Conservation (phyloP, 495 filamentous ascomycete genomes). For the Tetracladium setigerum region DNA sequence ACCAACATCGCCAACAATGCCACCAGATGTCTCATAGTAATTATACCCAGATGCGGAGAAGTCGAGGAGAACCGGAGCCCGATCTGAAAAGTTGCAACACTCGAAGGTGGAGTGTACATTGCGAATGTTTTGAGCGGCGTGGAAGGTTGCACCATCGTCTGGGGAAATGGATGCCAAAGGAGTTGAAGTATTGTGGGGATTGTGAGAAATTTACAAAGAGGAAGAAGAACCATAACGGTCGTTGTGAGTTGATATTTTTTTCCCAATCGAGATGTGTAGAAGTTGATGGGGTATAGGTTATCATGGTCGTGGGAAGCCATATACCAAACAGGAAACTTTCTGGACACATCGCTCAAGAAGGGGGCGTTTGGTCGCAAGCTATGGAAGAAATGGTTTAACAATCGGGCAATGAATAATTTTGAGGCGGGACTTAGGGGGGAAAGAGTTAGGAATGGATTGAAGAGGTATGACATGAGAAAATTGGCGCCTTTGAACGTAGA, state of each 20-base stretch:
- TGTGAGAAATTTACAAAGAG: slow-evolving; percentile 17
- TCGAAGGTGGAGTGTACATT: slow-evolving; percentile 1
- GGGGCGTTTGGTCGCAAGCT: slow-evolving; percentile 15
- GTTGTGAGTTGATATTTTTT: slow-evolving; percentile 7
- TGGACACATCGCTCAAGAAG: slow-evolving; percentile 15
- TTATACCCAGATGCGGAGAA: background rate
- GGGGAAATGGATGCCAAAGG: slow-evolving; percentile 12
- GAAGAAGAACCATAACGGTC: slow-evolving; percentile 9
- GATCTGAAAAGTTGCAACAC: slow-evolving; percentile 9
- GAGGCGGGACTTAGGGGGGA: slow-evolving; percentile 4
- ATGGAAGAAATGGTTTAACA: slow-evolving; percentile 23
- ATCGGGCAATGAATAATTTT: slow-evolving; percentile 11
- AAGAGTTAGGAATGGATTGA: slow-evolving; percentile 4
- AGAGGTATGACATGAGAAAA: slow-evolving; percentile 16
- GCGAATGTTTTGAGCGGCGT: slow-evolving; percentile 9
- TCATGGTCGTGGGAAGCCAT: slow-evolving; percentile 10
- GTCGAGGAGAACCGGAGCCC: background rate
- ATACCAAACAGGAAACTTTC: background rate
- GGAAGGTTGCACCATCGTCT: slow-evolving; percentile 11
- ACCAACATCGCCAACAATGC: slow-evolving; percentile 4
- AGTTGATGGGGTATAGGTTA: slow-evolving; percentile 9
- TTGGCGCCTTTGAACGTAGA: slow-evolving; percentile 7
- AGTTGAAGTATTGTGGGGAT: slow-evolving; percentile 11
- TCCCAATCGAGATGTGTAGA: background rate
- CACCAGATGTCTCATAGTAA: slow-evolving; percentile 2